phyloP scores from a whole-genome alignment of 805 yeast genomes.

The Metschnikowia proteae region DNA sequence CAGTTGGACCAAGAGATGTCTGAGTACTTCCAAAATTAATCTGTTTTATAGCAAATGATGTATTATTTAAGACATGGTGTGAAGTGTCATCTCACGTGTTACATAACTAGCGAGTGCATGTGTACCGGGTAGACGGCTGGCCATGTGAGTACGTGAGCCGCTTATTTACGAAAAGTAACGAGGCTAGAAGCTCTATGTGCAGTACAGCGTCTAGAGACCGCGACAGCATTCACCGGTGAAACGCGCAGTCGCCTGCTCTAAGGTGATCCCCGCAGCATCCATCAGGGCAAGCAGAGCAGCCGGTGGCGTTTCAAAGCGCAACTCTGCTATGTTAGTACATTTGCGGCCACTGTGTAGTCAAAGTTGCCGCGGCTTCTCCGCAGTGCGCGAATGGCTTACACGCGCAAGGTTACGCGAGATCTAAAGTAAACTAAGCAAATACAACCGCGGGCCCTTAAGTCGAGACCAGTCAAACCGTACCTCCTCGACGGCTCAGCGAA shows the following conservation, averaged over 20 bases:
- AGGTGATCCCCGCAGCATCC: too few species aligned
- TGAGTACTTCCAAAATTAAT: constrained; percentile 68
- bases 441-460: neutral
- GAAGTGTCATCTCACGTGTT: neutral
- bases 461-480: neutral
- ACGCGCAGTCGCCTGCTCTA: neutral
- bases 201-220: neutral
- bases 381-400: neutral
- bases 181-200: neutral
- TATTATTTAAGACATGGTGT: neutral
- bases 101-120: neutral
- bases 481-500: neutral
- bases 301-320: too few species aligned
- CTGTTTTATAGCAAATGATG: neutral
- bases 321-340: too few species aligned
- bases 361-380: neutral
- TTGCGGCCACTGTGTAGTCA: neutral
- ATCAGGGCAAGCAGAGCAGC: too few species aligned
- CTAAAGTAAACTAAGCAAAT: neutral
- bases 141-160: neutral
- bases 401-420: constrained; percentile 2
- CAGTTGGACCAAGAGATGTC: constrained; percentile 98
- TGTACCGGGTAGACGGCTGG: neutral
- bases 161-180: neutral
- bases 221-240: neutral